These are phyloP conservation scores for Colletotrichum magnum DNA, from an alignment of 2,329 filamentous ascomycete genomes.

Conservation along the genomic window DNA sequence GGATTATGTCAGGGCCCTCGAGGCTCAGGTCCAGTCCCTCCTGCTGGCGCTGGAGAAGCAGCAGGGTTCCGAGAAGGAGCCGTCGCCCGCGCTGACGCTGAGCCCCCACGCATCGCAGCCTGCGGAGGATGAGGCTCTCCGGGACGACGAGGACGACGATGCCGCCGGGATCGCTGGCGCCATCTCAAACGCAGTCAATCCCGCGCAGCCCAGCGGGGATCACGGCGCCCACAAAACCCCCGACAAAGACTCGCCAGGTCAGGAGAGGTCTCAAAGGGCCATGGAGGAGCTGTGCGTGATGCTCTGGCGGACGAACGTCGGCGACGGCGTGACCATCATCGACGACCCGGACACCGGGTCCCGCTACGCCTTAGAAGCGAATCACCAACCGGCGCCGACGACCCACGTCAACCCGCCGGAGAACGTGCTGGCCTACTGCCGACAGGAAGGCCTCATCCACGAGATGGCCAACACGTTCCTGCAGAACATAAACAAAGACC, in stretches of 20 bases:
- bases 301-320: slow-evolving; percentile 41
- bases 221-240: not conserved
- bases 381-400: not conserved
- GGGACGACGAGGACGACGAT: slow-evolving; percentile 2
- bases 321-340: slow-evolving; percentile 42
- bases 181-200: not conserved
- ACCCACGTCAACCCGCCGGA: slow-evolving; percentile 11
- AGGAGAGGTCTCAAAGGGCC: slow-evolving; percentile 38
- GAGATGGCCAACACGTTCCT: slow-evolving; percentile 37
- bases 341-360: slow-evolving; percentile 35
- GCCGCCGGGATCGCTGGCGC: not conserved
- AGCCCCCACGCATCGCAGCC: slow-evolving; percentile 3
- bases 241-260: not conserved
- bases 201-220: not conserved
- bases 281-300: slow-evolving; percentile 43
- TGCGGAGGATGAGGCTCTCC: slow-evolving; percentile 9
- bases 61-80: slow-evolving; percentile 11
- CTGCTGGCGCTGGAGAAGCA: slow-evolving; percentile 39
- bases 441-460: slow-evolving; percentile 24
- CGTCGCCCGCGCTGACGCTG: slow-evolving; percentile 17
- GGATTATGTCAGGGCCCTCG: slow-evolving; percentile 42
- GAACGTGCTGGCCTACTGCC: slow-evolving; percentile 35
- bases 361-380: slow-evolving; percentile 26
- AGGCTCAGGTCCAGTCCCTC: slow-evolving; percentile 40
- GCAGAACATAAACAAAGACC: slow-evolving; percentile 40